These are phyloP conservation scores for Podospora comata DNA, from an alignment of 495 filamentous ascomycete species.

Conservation along the genomic window DNA sequence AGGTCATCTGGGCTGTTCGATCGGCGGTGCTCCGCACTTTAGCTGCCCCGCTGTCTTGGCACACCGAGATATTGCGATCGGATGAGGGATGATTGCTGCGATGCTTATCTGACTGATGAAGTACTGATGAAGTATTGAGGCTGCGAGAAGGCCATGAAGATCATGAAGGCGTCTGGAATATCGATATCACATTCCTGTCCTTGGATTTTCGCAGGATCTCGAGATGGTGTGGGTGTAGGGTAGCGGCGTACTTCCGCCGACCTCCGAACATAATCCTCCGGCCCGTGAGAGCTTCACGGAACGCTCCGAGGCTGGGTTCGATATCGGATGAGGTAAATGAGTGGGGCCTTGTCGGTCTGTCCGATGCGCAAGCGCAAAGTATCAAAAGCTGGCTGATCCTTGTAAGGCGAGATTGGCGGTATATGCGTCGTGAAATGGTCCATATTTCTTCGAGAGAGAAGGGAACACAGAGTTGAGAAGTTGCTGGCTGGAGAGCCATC, in stretches of 20 bases:
- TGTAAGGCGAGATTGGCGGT: neutral
- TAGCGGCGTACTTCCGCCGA: neutral
- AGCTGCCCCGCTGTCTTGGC: slow-evolving; percentile 6
- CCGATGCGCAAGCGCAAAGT: neutral
- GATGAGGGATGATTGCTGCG: slow-evolving; percentile 1
- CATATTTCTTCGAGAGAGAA: neutral
- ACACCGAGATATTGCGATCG: slow-evolving; percentile 7
- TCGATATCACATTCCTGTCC: neutral
- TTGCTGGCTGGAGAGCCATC: neutral
- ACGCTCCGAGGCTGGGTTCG: neutral
- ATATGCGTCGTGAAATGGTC: neutral
- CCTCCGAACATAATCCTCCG: neutral
- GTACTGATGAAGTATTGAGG: no score
- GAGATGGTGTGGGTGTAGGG: neutral
- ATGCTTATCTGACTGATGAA: neutral
- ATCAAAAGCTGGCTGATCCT: neutral
- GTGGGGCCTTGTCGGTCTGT: neutral
- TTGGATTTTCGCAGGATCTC: neutral
- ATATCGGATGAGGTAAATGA: neutral
- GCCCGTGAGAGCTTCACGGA: neutral
- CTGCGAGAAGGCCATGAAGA: no score
- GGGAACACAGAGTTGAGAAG: neutral
- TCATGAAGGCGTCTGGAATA: neutral
- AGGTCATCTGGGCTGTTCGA: neutral
- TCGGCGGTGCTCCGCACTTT: slow-evolving; percentile 3